Conservation (phyloP, 1,284 basidiomycete species). For the Lignosus rhinocerotis region DNA sequence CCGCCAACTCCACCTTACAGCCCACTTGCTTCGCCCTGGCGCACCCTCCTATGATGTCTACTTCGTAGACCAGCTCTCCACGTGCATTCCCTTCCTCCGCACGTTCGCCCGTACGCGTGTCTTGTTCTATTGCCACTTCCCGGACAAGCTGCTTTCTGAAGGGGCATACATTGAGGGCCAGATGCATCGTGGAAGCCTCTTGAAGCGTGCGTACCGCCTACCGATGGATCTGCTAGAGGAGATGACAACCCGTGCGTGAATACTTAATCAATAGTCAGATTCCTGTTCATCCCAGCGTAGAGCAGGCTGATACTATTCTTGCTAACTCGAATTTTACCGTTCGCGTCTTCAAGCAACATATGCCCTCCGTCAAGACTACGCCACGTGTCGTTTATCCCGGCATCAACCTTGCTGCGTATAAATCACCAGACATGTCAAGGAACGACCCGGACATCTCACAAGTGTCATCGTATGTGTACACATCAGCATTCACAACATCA, state of each 20-base stretch:
- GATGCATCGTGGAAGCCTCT: slow-evolving; percentile 41
- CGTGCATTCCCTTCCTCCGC: slow-evolving; percentile 85
- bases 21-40: slow-evolving; percentile 53
- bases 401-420: slow-evolving; percentile 80
- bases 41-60: slow-evolving; percentile 76
- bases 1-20: slow-evolving; percentile 81
- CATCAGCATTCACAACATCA: background rate
- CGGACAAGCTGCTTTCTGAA: slow-evolving; percentile 87
- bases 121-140: slow-evolving; percentile 98
- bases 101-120: slow-evolving; percentile 70
- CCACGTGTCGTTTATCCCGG: slow-evolving; percentile 91
- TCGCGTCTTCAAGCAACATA: slow-evolving; percentile 75
- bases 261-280: background rate
- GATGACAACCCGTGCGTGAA: slow-evolving; percentile 77
- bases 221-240: slow-evolving; percentile 95
- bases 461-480: slow-evolving; percentile 64
- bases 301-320: slow-evolving; percentile 86
- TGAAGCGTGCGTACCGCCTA: slow-evolving; percentile 79
- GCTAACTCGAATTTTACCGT: slow-evolving; percentile 93
- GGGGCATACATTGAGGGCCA: slow-evolving; percentile 69
- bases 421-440: slow-evolving; percentile 38
- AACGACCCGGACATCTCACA: slow-evolving; percentile 53
- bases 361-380: slow-evolving; percentile 63
- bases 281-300: slow-evolving; percentile 37
- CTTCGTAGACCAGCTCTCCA: slow-evolving; percentile 94